phyloP scores from a whole-genome alignment of 345 rosid species.

The Eutrema heterophyllum region DNA sequence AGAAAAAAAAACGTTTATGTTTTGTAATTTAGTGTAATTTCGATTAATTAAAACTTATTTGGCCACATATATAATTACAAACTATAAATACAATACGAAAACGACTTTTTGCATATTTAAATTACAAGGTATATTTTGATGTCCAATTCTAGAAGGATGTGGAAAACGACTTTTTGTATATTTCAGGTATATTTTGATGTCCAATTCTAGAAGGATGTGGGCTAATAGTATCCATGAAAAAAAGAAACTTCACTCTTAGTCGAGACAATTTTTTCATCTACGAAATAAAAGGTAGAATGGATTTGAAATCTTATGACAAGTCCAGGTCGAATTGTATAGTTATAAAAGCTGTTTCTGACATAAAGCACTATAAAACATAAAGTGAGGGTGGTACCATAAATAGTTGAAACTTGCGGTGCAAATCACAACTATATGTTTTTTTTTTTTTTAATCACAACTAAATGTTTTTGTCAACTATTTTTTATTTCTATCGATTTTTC shows the following conservation, averaged over 20 bases:
- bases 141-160: constrained; percentile 10
- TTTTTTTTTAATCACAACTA: constrained; percentile 3
- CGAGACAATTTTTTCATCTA: constrained; percentile 1
- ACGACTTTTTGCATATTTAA: background rate
- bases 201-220: constrained; percentile 7
- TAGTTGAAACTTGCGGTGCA: constrained; percentile 22
- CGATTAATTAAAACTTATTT: too few relatives aligned
- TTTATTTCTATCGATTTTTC: background rate
- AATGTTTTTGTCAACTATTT: constrained; percentile 11
- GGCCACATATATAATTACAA: background rate
- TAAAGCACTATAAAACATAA: constrained; percentile 1
- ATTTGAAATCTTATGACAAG: constrained; percentile 20
- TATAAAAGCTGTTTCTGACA: constrained; percentile 15
- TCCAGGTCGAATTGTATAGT: background rate
- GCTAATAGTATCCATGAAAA: background rate
- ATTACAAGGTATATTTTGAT: background rate
- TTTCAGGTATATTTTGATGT: background rate
- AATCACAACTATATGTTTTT: background rate
- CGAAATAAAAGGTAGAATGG: background rate
- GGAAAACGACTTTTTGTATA: background rate
- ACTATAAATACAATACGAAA: constrained; percentile 1
- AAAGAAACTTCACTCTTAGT: background rate
- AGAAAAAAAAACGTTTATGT: too few relatives aligned
- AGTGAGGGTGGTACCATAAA: constrained; percentile 11
- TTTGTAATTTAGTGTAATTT: too few relatives aligned